Evolutionary conservation across 192 early-diverging fungal species (phyloP), one percentile per base, ranked within the genome.

Genomic region (Phlyctochytrium bullatum): DNA sequence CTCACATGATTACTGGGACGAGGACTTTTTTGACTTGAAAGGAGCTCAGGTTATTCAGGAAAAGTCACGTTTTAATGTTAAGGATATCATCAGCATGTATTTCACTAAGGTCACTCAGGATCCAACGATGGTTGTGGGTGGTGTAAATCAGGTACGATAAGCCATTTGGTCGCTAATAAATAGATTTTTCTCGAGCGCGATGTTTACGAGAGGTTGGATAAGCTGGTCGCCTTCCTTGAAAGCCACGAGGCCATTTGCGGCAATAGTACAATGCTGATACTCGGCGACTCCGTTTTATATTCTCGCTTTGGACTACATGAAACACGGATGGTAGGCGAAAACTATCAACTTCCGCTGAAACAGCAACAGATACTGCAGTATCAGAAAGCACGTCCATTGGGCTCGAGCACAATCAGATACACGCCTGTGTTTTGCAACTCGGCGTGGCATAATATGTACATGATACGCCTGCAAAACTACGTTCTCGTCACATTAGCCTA

Each of bases 161-260:
- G 17, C 35, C 2, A n/a, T 52, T 51, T 51, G 30, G 62, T 16
- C 24, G 16, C 2, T 3, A 23, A 20, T 29, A 16, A 27, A 54
- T 4, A 86, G 81, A 75, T 81, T 52, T 82, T 64, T 29, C 54
- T 86, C 2, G 77, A 82, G 4, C 24, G 69, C 12, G 68, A 77
- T 34, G 71, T 80, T 6, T 62, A 63, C 17, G 85, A 87, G 52
- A 62, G 84, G 2, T 36, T 87, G n/a, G 86, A 87, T 69, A 83
- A 85, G 61, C 77, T 87, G 6, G 69, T 87, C n/a, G 73, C 79
- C 10, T 86, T 79, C 51, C 58, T 87, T 20, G 86, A 87, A 61
- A 77, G 73, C 36, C 85, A 87, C 23, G 77, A 86, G 31, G 82
- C 82, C 1, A 77, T 87, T 4, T 87, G 86, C 53, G 82, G 84